Evolutionary conservation across 129 eudicot genomes (phyloP).

Genomic region (Escallonia rubra): DNA sequence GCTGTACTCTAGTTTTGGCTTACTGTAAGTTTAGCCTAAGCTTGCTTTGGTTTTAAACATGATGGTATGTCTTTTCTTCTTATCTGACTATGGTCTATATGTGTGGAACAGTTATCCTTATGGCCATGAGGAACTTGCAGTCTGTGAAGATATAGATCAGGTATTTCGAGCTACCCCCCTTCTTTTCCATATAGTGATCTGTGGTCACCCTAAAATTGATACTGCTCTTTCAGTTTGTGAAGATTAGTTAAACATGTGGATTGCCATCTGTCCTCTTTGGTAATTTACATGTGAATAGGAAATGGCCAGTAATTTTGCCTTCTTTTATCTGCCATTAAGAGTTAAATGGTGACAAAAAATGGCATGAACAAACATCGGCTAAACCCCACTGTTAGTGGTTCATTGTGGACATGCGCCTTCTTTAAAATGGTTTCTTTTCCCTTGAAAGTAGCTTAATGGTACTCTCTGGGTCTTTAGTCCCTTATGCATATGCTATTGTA

Average conservation of each 20-base stretch:
- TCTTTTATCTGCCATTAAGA: not conserved
- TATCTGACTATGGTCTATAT: not conserved
- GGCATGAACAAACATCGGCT: too few species aligned
- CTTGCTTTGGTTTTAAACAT: not conserved
- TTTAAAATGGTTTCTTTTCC: not conserved
- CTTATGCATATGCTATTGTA: slow-evolving; percentile 12
- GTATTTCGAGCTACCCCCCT: slow-evolving; percentile 24
- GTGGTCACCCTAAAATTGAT: not conserved
- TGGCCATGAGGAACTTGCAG: slow-evolving; percentile 97
- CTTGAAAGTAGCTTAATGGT: not conserved
- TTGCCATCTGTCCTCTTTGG: not conserved
- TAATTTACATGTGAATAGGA: not conserved
- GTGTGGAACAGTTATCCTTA: slow-evolving; percentile 68
- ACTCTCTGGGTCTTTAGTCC: not conserved
- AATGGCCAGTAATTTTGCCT: not conserved
- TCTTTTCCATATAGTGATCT: not conserved
- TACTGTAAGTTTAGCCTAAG: slow-evolving; percentile 55
- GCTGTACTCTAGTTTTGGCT: slow-evolving; percentile 85
- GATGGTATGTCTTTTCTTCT: not conserved
- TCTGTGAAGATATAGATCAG: slow-evolving; percentile 95
- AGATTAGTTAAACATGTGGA: not conserved
- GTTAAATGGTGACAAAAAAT: not conserved
- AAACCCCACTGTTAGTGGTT: not conserved
- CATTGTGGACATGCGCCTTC: not conserved
- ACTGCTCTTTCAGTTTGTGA: not conserved